Evolutionary conservation across 495 filamentous ascomycete genomes (phyloP).

Genomic region (Achaetomiella virescens): DNA sequence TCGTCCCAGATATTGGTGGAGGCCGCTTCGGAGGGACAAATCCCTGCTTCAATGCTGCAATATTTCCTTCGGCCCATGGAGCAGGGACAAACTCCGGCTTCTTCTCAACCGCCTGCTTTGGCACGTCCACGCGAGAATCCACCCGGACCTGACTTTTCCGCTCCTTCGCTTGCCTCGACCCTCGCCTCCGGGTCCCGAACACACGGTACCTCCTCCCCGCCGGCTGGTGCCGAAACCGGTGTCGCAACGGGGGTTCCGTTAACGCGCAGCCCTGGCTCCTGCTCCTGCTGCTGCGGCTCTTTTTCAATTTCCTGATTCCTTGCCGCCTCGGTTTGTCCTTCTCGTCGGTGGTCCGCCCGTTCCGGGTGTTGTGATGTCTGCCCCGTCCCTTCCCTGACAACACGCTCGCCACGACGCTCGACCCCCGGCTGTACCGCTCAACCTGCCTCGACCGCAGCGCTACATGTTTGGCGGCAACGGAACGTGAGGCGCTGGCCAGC

Average conservation of each 20-base stretch:
- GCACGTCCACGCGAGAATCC: neutral
- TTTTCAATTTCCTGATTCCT: neutral
- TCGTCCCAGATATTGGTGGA: neutral
- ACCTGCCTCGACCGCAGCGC: conserved; percentile 70
- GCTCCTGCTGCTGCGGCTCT: neutral
- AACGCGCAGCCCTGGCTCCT: neutral
- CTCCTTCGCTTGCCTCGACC: too few relatives aligned
- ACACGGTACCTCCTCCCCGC: neutral
- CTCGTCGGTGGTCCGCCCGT: neutral
- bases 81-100: conserved; percentile 7
- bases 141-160: neutral
- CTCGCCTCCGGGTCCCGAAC: neutral
- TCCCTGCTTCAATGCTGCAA: conserved; percentile 4
- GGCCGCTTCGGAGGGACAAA: conserved; percentile 5
- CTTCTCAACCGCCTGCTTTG: neutral
- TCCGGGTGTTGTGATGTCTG: neutral
- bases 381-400: conserved; percentile 17
- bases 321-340: neutral
- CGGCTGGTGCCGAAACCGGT: neutral
- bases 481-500: conserved; percentile 68
- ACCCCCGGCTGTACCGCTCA: conserved; percentile 70
- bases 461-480: conserved; percentile 73
- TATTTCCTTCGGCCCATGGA: conserved; percentile 12
- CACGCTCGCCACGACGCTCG: conserved; percentile 63
- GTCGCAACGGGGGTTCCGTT: neutral